phyloP scores from a whole-genome alignment of 2,329 filamentous ascomycete genomes.

The Dactylellina leptospora region DNA sequence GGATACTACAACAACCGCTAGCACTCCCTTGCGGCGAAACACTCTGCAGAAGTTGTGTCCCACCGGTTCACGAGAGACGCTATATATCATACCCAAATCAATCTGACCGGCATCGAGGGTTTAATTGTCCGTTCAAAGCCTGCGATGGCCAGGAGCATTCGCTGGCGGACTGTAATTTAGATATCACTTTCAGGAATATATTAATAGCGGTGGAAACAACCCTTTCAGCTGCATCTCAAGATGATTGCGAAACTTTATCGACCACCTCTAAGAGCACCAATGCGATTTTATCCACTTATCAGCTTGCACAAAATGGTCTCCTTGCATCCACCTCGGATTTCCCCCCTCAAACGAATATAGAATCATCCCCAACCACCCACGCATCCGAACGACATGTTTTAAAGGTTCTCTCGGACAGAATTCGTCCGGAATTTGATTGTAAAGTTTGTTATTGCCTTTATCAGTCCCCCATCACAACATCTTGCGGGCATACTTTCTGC shows the following conservation, averaged over 20 bases:
- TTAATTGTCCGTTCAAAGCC: conserved; percentile 74
- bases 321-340: conserved; percentile 57
- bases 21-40: conserved; percentile 83
- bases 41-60: conserved; percentile 78
- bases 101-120: conserved; percentile 72
- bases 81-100: conserved; percentile 81
- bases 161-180: conserved; percentile 76
- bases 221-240: conserved; percentile 60
- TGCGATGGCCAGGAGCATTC: conserved; percentile 76
- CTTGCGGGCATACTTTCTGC: conserved; percentile 90
- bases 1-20: conserved; percentile 72
- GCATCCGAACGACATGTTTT: conserved; percentile 65
- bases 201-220: conserved; percentile 69
- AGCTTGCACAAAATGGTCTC: conserved; percentile 64
- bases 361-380: conserved; percentile 49
- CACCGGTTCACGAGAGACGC: conserved; percentile 69
- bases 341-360: conserved; percentile 53
- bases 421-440: conserved; percentile 80
- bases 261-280: conserved; percentile 59
- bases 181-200: conserved; percentile 80
- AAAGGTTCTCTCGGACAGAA: conserved; percentile 68
- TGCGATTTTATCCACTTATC: conserved; percentile 75
- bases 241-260: conserved; percentile 57
- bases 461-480: conserved; percentile 81
- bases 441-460: conserved; percentile 86